Evolutionary conservation across 192 early-diverging fungal species (phyloP).

Genomic region (Lunasporangiospora selenospora): DNA sequence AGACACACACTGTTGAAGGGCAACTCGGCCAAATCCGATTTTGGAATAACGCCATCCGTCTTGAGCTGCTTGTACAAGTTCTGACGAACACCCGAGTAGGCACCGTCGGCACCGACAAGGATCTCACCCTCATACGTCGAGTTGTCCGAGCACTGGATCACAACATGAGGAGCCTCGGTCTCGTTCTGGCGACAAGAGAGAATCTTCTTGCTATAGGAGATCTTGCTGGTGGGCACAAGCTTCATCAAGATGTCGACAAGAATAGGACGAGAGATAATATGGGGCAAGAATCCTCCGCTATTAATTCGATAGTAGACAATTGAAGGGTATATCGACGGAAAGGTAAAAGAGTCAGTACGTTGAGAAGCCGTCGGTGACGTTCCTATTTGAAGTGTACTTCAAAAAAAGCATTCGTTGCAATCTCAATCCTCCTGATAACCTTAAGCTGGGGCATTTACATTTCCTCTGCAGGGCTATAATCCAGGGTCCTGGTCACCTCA

Average conservation of each 20-base stretch:
- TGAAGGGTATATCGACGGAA: too few relatives aligned
- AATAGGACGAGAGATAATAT: slow-evolving; percentile 1
- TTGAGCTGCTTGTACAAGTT: slow-evolving; percentile 2
- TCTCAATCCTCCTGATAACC: too few relatives aligned
- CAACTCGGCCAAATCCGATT: too few relatives aligned
- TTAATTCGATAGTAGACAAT: too few relatives aligned
- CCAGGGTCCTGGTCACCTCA: too few relatives aligned
- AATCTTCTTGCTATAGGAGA: slow-evolving; percentile 1
- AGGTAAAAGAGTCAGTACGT: too few relatives aligned
- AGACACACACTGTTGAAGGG: slow-evolving; percentile 1
- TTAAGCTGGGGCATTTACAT: too few relatives aligned
- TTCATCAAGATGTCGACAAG: background rate
- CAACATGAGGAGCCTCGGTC: background rate
- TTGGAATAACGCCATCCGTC: background rate
- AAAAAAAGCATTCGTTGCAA: too few relatives aligned
- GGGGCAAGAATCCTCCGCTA: slow-evolving; percentile 1
- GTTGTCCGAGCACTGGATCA: slow-evolving; percentile 3
- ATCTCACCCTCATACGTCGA: background rate
- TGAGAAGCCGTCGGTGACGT: too few relatives aligned
- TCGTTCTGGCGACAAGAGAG: slow-evolving; percentile 1
- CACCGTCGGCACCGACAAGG: slow-evolving; percentile 1
- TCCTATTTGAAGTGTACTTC: too few relatives aligned
- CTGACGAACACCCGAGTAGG: background rate
- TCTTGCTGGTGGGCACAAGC: background rate
- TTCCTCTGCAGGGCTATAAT: too few relatives aligned